A percentile compares a stretch with the other conserved stretches of the same genome.
These are phyloP conservation scores for Cyclostephanos tholiformis DNA, from an alignment of 108 stramenopile genomes.

Conservation along the genomic window DNA sequence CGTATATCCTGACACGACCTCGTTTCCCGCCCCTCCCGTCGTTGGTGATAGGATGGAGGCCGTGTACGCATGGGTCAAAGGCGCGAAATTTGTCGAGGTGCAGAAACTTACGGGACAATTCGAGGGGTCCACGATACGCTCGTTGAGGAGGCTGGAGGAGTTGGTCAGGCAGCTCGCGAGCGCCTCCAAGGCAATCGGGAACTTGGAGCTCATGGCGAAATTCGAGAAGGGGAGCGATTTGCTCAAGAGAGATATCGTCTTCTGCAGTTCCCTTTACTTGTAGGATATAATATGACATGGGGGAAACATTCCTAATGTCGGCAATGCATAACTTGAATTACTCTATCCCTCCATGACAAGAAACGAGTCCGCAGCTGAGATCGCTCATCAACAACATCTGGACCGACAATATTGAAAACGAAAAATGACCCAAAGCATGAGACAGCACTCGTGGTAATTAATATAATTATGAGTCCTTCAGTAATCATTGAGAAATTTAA, in stretches of 20 bases:
- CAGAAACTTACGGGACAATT: conserved; percentile 94
- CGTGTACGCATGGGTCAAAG: conserved; percentile 96
- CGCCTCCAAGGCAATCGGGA: conserved; percentile 94
- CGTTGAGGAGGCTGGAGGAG: conserved; percentile 95
- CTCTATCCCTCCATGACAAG: neutral
- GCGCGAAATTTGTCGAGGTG: conserved; percentile 96
- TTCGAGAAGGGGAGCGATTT: conserved; percentile 94
- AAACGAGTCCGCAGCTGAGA: too few species aligned
- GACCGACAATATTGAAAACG: too few species aligned
- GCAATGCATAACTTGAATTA: neutral
- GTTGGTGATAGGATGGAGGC: conserved; percentile 89
- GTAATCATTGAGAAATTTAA: too few species aligned
- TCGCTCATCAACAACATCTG: too few species aligned
- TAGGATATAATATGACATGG: conserved; percentile 36
- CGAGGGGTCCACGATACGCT: conserved; percentile 98
- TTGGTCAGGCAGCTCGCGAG: conserved; percentile 94
- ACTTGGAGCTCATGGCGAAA: conserved; percentile 90
- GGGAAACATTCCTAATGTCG: neutral
- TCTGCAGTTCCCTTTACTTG: conserved; percentile 93
- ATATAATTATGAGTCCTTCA: too few species aligned
- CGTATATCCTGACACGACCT: neutral
- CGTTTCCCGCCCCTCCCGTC: neutral
- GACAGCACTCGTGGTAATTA: too few species aligned
- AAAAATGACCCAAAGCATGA: too few species aligned
- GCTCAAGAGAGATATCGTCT: conserved; percentile 98